These are phyloP conservation scores for Microcyclospora pomicola DNA, from an alignment of 2,329 filamentous ascomycete genomes.

Conservation along the genomic window DNA sequence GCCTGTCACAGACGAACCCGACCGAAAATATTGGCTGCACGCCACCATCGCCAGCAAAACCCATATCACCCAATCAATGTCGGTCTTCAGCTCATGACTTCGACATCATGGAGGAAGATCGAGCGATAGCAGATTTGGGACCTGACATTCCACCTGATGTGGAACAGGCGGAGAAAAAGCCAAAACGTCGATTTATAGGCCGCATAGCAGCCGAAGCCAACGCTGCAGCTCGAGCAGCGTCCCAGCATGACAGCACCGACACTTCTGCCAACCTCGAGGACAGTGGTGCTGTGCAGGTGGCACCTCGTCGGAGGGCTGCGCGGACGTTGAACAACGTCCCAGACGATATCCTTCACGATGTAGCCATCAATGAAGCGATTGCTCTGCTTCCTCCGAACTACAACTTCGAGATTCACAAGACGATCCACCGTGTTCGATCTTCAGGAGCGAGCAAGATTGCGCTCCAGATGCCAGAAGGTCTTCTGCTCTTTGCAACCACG, in stretches of 20 bases:
- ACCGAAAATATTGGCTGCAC: too few species aligned
- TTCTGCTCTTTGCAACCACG: slow-evolving; percentile 90
- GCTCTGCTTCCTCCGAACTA: slow-evolving; percentile 86
- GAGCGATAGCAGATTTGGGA: slow-evolving; percentile 55
- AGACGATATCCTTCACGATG: slow-evolving; percentile 69
- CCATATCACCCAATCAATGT: too few species aligned
- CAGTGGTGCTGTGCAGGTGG: slow-evolving; percentile 41
- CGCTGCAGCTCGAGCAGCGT: slow-evolving; percentile 32
- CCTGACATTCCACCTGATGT: slow-evolving; percentile 44
- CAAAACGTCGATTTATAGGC: slow-evolving; percentile 86
- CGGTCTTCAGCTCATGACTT: too few species aligned
- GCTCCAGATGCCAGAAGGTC: slow-evolving; percentile 91
- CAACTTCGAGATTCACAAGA: slow-evolving; percentile 97
- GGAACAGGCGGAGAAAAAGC: slow-evolving; percentile 46
- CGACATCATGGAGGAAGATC: slow-evolving; percentile 59
- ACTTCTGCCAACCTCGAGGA: slow-evolving; percentile 8
- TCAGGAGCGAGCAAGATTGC: slow-evolving; percentile 70
- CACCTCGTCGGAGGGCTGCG: slow-evolving; percentile 56
- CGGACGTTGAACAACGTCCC: slow-evolving; percentile 87
- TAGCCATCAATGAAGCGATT: slow-evolving; percentile 76
- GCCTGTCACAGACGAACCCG: too few species aligned
- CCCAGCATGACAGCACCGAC: slow-evolving; percentile 18
- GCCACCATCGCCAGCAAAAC: too few species aligned
- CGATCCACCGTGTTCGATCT: slow-evolving; percentile 81
- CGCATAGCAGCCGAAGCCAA: slow-evolving; percentile 57